A percentile compares a stretch with the other conserved stretches of the same genome.
Conservation (phyloP, 306 rosid genomes). For the Gynostemma pentaphyllum region DNA sequence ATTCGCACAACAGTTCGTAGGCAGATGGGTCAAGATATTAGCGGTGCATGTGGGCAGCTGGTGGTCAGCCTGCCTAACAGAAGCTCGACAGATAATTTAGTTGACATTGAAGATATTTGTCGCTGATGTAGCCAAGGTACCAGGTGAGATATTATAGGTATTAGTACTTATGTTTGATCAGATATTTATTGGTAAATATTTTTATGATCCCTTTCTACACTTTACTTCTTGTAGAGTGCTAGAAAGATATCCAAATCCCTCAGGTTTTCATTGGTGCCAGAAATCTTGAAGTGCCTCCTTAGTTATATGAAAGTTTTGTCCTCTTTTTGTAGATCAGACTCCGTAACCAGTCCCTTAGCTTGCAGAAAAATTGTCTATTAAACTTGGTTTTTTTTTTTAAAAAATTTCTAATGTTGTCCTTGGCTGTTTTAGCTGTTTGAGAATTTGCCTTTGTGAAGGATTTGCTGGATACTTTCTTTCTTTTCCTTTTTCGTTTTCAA, state of each 20-base stretch:
- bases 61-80: constrained; percentile 51
- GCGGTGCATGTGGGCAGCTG: constrained; percentile 98
- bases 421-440: too few relatives aligned
- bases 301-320: not conserved
- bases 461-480: too few relatives aligned
- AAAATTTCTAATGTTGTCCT: too few relatives aligned
- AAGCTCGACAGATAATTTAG: constrained; percentile 30
- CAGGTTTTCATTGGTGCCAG: not conserved
- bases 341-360: too few relatives aligned
- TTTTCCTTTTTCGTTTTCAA: too few relatives aligned
- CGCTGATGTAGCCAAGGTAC: constrained; percentile 22
- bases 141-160: constrained; percentile 8
- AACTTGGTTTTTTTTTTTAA: too few relatives aligned
- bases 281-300: not conserved
- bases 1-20: constrained; percentile 81
- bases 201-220: not conserved
- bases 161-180: not conserved
- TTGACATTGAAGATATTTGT: constrained; percentile 90
- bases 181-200: not conserved
- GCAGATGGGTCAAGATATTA: constrained; percentile 94
- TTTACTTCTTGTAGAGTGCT: not conserved
- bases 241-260: not conserved
- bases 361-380: too few relatives aligned
- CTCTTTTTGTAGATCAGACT: too few relatives aligned
- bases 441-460: too few relatives aligned